A percentile compares a stretch with the other conserved stretches of the same genome.
Conservation (phyloP, 768 basidiomycete genomes). For the Suillus paluster region DNA sequence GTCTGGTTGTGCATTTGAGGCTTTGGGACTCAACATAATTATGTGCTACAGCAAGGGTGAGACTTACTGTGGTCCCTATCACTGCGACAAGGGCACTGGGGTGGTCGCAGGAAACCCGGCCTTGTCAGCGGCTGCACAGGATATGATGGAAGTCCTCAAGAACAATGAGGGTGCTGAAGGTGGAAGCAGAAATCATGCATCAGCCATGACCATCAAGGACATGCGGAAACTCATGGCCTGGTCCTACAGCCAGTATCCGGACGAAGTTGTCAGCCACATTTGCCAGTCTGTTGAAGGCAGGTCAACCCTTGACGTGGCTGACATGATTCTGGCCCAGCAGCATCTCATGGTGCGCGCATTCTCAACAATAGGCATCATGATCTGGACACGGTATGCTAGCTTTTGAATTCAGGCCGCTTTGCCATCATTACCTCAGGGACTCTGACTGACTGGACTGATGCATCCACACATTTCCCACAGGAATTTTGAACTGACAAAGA, state of each 20-base stretch:
- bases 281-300: too few relatives aligned
- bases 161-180: slow-evolving; percentile 21
- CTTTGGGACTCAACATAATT: background rate
- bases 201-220: slow-evolving; percentile 38
- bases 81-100: slow-evolving; percentile 24
- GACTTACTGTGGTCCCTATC: slow-evolving; percentile 30
- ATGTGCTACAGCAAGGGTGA: slow-evolving; percentile 10
- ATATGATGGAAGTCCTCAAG: slow-evolving; percentile 29
- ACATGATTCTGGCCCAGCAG: background rate
- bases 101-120: slow-evolving; percentile 35
- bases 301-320: background rate
- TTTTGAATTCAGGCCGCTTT: too few relatives aligned
- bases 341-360: background rate
- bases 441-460: slow-evolving; percentile 6
- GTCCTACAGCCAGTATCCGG: slow-evolving; percentile 28
- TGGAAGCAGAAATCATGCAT: slow-evolving; percentile 2
- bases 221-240: slow-evolving; percentile 30
- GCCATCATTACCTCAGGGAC: slow-evolving; percentile 1
- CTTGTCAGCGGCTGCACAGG: slow-evolving; percentile 21
- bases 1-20: too few relatives aligned
- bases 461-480: slow-evolving; percentile 16
- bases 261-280: background rate
- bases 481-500: slow-evolving; percentile 34
- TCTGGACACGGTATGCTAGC: background rate
- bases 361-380: background rate